These are phyloP conservation scores for Encephalitozoon hellem DNA, from an alignment of 371 early-diverging fungal species.

Conservation along the genomic window DNA sequence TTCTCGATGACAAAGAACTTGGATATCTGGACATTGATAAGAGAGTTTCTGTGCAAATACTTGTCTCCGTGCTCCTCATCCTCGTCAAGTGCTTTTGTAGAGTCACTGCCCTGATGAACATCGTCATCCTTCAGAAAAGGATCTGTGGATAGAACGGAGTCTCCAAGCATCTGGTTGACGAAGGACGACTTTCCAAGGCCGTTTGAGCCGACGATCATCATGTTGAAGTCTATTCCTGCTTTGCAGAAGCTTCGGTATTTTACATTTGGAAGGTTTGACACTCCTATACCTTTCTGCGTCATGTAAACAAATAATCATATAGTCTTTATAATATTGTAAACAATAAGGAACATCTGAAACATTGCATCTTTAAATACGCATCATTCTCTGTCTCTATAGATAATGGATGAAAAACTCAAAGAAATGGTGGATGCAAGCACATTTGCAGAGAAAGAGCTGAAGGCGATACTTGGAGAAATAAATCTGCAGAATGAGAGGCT, in stretches of 20 bases:
- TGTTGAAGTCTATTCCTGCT: slow-evolving; percentile 78
- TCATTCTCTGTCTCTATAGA: neutral
- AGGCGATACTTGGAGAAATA: slow-evolving; percentile 15
- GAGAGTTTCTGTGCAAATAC: neutral
- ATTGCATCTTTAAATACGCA: neutral
- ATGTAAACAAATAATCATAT: slow-evolving; percentile 30
- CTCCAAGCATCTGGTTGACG: slow-evolving; percentile 75
- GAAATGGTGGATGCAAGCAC: slow-evolving; percentile 24
- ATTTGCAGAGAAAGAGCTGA: slow-evolving; percentile 30
- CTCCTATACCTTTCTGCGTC: slow-evolving; percentile 66
- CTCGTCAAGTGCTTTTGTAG: neutral
- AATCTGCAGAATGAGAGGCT: slow-evolving; percentile 39
- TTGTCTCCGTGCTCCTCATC: neutral
- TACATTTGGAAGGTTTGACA: slow-evolving; percentile 93
- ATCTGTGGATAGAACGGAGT: slow-evolving; percentile 57
- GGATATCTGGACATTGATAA: slow-evolving; percentile 28
- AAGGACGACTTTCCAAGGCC: slow-evolving; percentile 59
- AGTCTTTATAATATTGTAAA: neutral
- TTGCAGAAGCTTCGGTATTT: slow-evolving; percentile 82
- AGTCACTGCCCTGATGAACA: neutral
- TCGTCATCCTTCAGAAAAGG: neutral
- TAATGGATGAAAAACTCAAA: slow-evolving; percentile 10
- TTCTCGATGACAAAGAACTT: slow-evolving; percentile 33
- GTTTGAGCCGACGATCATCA: slow-evolving; percentile 83
- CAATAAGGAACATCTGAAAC: neutral